Evolutionary conservation across 2,329 filamentous ascomycete species (phyloP).

Genomic region (Arachnopeziza araneosa): DNA sequence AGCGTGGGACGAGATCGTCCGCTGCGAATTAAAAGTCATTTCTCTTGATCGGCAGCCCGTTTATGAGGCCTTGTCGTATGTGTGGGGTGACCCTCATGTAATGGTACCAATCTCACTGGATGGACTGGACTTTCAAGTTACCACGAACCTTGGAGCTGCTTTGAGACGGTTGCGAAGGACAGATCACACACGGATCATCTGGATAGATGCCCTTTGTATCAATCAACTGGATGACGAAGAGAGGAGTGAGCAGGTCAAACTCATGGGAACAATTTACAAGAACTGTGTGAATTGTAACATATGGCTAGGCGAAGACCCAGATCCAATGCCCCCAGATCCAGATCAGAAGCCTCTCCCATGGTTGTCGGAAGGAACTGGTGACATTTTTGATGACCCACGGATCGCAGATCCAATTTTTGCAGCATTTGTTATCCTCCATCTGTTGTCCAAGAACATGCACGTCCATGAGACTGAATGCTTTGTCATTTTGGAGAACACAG

Average conservation of each 20-base stretch:
- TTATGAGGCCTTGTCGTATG: constrained; percentile 3
- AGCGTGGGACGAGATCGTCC: neutral
- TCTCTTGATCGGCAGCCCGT: neutral
- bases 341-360: neutral
- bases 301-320: constrained; percentile 1
- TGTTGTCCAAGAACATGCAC: neutral
- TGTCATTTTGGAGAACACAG: neutral
- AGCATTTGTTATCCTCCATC: neutral
- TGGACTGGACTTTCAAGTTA: neutral
- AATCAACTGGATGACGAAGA: constrained; percentile 29
- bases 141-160: constrained; percentile 2
- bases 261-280: constrained; percentile 6
- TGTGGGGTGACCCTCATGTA: neutral
- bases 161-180: constrained; percentile 2
- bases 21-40: neutral
- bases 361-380: neutral
- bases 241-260: constrained; percentile 1
- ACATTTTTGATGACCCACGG: neutral
- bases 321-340: neutral
- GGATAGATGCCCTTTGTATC: constrained; percentile 9
- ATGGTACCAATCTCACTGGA: neutral
- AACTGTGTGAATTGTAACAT: neutral
- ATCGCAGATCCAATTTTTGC: neutral
- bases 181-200: neutral
- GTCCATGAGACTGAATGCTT: neutral